Conservation (phyloP, 2,329 filamentous ascomycete genomes). For the Trichoderma sp. region DNA sequence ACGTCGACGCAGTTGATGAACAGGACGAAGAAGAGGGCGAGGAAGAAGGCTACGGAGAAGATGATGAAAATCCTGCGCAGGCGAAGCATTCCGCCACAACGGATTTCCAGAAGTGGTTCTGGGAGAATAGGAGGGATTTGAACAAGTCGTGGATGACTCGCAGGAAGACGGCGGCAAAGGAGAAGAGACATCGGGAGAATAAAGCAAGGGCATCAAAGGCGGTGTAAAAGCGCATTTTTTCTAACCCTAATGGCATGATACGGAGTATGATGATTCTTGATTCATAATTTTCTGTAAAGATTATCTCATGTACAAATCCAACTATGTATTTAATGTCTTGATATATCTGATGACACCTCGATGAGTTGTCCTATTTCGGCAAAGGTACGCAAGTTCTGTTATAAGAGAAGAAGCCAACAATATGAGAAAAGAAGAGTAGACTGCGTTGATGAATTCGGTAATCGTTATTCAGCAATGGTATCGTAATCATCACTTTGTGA, state of each 20-base stretch:
- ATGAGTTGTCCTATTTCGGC: not conserved
- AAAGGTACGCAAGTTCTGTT: not conserved
- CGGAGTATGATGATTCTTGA: not conserved
- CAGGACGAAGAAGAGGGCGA: slow-evolving; percentile 38
- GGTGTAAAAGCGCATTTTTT: slow-evolving; percentile 34
- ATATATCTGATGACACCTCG: not conserved
- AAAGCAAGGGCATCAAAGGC: slow-evolving; percentile 55
- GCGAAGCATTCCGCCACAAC: slow-evolving; percentile 41
- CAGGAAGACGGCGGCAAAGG: slow-evolving; percentile 65
- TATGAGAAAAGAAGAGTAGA: not conserved
- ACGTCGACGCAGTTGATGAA: slow-evolving; percentile 47
- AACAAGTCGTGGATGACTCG: slow-evolving; percentile 69
- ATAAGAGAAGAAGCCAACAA: not conserved
- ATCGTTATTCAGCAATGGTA: not conserved
- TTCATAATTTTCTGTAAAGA: not conserved
- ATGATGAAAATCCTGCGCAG: slow-evolving; percentile 31
- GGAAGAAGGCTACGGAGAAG: slow-evolving; percentile 32
- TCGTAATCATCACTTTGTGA: not conserved
- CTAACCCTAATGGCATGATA: not conserved
- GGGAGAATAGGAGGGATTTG: slow-evolving; percentile 66
- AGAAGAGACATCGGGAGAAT: slow-evolving; percentile 69
- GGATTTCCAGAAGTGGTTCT: slow-evolving; percentile 70
- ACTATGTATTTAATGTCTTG: too few relatives aligned
- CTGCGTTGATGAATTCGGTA: not conserved
- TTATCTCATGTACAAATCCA: not conserved